Percentiles rank a stretch among this genome's conserved stretches.
Conservation (phyloP, 352 stramenopile genomes). For the Globisporangium cederbergense region DNA sequence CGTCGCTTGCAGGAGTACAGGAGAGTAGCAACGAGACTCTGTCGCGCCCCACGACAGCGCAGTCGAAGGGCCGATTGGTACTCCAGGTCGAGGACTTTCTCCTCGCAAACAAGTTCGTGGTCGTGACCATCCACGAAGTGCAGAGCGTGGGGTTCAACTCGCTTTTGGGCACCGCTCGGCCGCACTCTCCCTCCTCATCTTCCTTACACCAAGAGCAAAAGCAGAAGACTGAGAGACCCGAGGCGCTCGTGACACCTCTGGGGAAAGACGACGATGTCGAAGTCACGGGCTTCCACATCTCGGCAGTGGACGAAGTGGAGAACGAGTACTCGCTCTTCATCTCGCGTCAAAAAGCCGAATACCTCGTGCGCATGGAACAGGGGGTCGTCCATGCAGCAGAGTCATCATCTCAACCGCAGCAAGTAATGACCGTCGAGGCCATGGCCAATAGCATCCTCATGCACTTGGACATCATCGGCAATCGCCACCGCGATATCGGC, state of each 20-base stretch:
- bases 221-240: neutral
- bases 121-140: slow-evolving; percentile 36
- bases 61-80: slow-evolving; percentile 24
- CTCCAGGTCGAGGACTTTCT: slow-evolving; percentile 31
- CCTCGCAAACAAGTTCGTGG: slow-evolving; percentile 31
- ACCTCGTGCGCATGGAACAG: slow-evolving; percentile 30
- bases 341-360: slow-evolving; percentile 38
- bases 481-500: slow-evolving; percentile 59
- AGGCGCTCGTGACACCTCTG: neutral
- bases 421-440: slow-evolving; percentile 19
- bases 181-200: neutral
- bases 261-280: neutral
- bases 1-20: neutral
- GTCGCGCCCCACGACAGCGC: slow-evolving; percentile 6
- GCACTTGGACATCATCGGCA: slow-evolving; percentile 63
- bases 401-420: neutral
- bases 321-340: slow-evolving; percentile 67
- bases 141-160: slow-evolving; percentile 12
- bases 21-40: neutral
- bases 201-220: too few species aligned
- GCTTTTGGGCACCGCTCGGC: slow-evolving; percentile 8
- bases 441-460: slow-evolving; percentile 49
- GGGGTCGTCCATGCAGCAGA: neutral
- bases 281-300: slow-evolving; percentile 37
- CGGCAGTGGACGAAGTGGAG: slow-evolving; percentile 59